phyloP scores from a whole-genome alignment of 2,329 filamentous ascomycete genomes.

The Corynespora cassiicola region DNA sequence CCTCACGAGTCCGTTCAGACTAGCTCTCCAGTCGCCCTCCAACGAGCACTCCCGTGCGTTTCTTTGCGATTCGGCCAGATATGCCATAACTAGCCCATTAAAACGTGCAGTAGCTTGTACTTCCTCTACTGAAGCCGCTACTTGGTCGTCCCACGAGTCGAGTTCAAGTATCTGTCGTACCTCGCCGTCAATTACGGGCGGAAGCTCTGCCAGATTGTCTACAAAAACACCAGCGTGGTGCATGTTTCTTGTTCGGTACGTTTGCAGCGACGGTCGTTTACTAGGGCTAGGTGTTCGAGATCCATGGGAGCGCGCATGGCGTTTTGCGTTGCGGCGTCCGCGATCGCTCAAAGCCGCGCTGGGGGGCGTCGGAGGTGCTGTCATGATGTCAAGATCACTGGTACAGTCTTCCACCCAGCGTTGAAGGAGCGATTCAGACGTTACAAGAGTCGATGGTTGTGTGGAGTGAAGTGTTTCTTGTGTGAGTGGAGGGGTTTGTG shows the following conservation, averaged over 20 bases:
- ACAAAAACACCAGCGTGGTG: constrained; percentile 17
- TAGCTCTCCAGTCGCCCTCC: constrained; percentile 24
- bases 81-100: constrained; percentile 4
- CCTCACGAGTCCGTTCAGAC: constrained; percentile 14
- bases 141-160: constrained; percentile 13
- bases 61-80: constrained; percentile 14
- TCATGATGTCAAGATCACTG: constrained; percentile 12
- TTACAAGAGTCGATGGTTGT: too few species aligned
- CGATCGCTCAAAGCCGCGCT: constrained; percentile 12
- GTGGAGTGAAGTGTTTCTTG: too few species aligned
- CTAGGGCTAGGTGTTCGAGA: constrained; percentile 23
- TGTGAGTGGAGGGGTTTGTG: too few species aligned
- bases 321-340: constrained; percentile 13
- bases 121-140: constrained; percentile 4
- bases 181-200: constrained; percentile 11
- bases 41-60: constrained; percentile 18
- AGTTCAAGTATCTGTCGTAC: constrained; percentile 20
- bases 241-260: constrained; percentile 26
- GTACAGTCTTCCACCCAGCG: constrained; percentile 10
- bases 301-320: constrained; percentile 10
- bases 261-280: constrained; percentile 22
- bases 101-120: constrained; percentile 6
- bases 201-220: constrained; percentile 15
- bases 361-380: constrained; percentile 19
- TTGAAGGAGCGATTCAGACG: constrained; percentile 10